Percentiles rank a stretch among this genome's conserved stretches.
phyloP scores from a whole-genome alignment of 2,329 filamentous ascomycete genomes.

The Colletotrichum sp. region DNA sequence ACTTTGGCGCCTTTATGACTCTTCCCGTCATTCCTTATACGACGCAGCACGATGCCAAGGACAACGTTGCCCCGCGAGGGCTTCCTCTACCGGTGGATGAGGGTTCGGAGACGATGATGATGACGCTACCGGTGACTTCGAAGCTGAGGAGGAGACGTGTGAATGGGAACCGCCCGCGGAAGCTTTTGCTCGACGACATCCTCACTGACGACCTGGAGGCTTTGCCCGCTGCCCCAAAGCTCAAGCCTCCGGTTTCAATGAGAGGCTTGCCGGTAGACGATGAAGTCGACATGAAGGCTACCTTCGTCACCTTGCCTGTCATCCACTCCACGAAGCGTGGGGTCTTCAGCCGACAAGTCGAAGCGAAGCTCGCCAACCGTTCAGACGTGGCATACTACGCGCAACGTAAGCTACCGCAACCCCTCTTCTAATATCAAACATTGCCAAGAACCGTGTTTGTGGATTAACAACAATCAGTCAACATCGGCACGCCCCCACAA shows the following conservation, averaged over 20 bases:
- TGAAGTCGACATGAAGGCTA: slow-evolving; percentile 13
- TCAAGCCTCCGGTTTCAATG: neutral
- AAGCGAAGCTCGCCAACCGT: slow-evolving; percentile 52
- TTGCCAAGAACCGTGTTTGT: neutral
- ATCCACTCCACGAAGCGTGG: slow-evolving; percentile 32
- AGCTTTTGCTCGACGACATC: slow-evolving; percentile 1
- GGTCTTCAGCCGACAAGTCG: slow-evolving; percentile 46
- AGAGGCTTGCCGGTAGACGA: slow-evolving; percentile 15
- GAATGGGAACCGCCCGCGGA: neutral
- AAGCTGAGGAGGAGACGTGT: slow-evolving; percentile 1
- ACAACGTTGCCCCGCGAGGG: neutral
- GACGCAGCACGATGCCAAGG: neutral
- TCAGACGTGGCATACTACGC: slow-evolving; percentile 61
- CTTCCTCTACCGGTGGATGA: slow-evolving; percentile 11
- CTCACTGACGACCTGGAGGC: neutral
- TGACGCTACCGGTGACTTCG: slow-evolving; percentile 11
- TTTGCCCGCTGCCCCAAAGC: neutral
- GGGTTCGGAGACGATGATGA: neutral
- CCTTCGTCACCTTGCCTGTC: slow-evolving; percentile 32
- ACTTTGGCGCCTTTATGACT: neutral
- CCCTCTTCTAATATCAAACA: neutral
- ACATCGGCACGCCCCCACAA: slow-evolving; percentile 60
- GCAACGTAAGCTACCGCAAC: slow-evolving; percentile 37
- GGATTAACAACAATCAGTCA: slow-evolving; percentile 29
- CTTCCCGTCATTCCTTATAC: slow-evolving; percentile 22